Evolutionary conservation across 2,329 filamentous ascomycete genomes (phyloP).

Genomic region (Penicillium polonicum): DNA sequence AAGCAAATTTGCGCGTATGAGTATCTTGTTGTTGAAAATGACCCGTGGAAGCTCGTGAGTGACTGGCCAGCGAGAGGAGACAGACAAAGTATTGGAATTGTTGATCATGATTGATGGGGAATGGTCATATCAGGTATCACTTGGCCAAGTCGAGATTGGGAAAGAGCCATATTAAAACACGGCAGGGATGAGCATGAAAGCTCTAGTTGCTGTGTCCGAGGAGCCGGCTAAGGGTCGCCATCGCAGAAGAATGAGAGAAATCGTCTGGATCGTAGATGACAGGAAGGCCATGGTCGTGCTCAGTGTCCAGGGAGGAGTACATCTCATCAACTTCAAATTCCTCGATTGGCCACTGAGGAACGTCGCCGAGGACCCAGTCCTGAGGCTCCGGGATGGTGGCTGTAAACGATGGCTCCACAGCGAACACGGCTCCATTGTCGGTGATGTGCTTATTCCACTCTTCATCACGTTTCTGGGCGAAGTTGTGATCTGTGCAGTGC

Average conservation of each 20-base stretch:
- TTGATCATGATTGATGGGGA: neutral
- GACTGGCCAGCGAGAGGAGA: too few species aligned
- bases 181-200: neutral
- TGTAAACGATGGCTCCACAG: neutral
- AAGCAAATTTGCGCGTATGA: neutral
- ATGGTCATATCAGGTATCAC: neutral
- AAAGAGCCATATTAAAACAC: neutral
- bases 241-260: neutral
- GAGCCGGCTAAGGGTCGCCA: neutral
- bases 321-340: constrained; percentile 41
- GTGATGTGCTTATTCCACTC: neutral
- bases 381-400: neutral
- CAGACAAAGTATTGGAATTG: too few species aligned
- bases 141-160: neutral
- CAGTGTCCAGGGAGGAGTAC: constrained; percentile 26
- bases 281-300: neutral
- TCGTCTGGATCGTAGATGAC: neutral
- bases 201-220: neutral
- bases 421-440: neutral
- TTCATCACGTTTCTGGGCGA: neutral
- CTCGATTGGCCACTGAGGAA: constrained; percentile 1
- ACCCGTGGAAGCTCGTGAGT: neutral
- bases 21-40: neutral
- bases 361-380: neutral
- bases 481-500: neutral